Percentiles rank a stretch among this genome's conserved stretches.
Conservation (phyloP, 495 filamentous ascomycete species). For the Hamigera avellanea region DNA sequence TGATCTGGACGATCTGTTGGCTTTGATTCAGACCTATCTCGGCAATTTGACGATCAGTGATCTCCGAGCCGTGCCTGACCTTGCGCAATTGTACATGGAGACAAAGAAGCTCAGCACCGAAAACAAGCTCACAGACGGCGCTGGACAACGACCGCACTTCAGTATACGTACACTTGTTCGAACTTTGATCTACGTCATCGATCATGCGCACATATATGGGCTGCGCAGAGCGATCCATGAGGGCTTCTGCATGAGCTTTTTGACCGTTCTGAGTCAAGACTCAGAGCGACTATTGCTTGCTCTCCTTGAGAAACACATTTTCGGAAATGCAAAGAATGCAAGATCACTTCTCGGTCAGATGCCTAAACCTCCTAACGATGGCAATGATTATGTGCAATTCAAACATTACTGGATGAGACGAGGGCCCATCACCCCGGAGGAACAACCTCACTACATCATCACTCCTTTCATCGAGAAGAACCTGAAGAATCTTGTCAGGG, state of each 20-base stretch:
- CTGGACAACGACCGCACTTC: slow-evolving; percentile 89
- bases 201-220: slow-evolving; percentile 78
- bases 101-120: slow-evolving; percentile 70
- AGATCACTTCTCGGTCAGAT: slow-evolving; percentile 60
- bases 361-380: slow-evolving; percentile 63
- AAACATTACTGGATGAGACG: slow-evolving; percentile 86
- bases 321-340: slow-evolving; percentile 52
- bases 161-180: slow-evolving; percentile 92
- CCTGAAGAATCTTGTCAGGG: slow-evolving; percentile 83
- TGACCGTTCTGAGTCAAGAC: slow-evolving; percentile 68
- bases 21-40: slow-evolving; percentile 78
- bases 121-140: slow-evolving; percentile 82
- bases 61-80: slow-evolving; percentile 56
- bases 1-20: slow-evolving; percentile 69
- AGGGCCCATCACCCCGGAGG: slow-evolving; percentile 51
- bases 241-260: slow-evolving; percentile 97
- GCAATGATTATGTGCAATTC: slow-evolving; percentile 70
- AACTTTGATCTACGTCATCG: slow-evolving; percentile 71
- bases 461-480: slow-evolving; percentile 93
- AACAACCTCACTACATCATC: slow-evolving; percentile 85
- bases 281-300: slow-evolving; percentile 71
- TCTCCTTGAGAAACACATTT: slow-evolving; percentile 69
- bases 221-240: slow-evolving; percentile 80
- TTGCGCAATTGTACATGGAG: slow-evolving; percentile 75
- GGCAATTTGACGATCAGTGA: slow-evolving; percentile 53